Conservation (phyloP, 805 yeast species). For the Danielia reshetovae region DNA sequence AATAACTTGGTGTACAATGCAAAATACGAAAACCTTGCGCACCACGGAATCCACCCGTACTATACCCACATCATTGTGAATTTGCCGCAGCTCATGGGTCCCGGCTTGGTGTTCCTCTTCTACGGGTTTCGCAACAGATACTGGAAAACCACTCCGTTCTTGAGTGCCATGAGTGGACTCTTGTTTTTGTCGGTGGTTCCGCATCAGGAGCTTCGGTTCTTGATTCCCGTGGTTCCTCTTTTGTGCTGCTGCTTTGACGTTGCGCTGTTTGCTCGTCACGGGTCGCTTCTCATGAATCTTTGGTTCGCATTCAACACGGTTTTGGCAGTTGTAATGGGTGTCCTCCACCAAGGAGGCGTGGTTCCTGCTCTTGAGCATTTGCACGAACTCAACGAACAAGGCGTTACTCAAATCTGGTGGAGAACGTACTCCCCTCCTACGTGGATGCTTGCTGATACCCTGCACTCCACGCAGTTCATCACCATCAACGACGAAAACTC, state of each 20-base stretch:
- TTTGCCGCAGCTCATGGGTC: constrained; percentile 80
- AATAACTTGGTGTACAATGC: constrained; percentile 76
- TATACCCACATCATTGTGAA: constrained; percentile 73
- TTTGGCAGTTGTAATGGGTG: constrained; percentile 67
- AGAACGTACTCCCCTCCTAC: constrained; percentile 91
- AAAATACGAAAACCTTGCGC: constrained; percentile 50
- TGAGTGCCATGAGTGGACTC: constrained; percentile 61
- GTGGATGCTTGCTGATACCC: constrained; percentile 57
- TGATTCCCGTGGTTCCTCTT: constrained; percentile 75
- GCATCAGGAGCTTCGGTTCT: constrained; percentile 91
- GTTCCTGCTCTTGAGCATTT: constrained; percentile 56
- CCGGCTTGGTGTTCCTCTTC: constrained; percentile 48
- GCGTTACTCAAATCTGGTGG: constrained; percentile 73
- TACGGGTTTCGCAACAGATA: constrained; percentile 33
- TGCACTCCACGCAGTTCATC: constrained; percentile 13
- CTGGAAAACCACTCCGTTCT: constrained; percentile 50
- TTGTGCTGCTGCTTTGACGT: constrained; percentile 55
- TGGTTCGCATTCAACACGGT: constrained; percentile 67
- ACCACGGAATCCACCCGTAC: constrained; percentile 81
- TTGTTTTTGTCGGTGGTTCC: constrained; percentile 64
- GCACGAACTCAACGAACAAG: constrained; percentile 10
- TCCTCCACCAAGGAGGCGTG: constrained; percentile 88
- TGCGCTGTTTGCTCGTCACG: constrained; percentile 24
- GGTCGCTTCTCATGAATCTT: constrained; percentile 23
- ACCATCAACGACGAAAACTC: constrained; percentile 12